Conservation (phyloP, 345 rosid genomes). For the Eucalyptus regnans region DNA sequence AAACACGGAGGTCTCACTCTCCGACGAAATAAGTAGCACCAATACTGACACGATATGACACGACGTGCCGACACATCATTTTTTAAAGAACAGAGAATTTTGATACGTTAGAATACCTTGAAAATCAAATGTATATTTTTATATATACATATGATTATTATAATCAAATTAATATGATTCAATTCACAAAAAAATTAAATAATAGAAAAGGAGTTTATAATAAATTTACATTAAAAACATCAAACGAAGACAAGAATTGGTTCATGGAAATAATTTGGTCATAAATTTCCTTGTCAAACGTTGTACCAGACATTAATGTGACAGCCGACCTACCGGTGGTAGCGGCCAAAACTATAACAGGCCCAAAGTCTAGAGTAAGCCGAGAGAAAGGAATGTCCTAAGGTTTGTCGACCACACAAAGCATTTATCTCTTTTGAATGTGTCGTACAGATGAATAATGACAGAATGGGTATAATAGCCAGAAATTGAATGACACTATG, state of each 20-base stretch:
- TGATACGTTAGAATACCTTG: rapidly evolving
- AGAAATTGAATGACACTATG: neutral
- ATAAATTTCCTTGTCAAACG: neutral
- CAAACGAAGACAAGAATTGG: no score
- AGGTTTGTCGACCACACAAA: neutral
- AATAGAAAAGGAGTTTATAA: no score
- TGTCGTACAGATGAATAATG: neutral
- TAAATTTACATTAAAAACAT: no score
- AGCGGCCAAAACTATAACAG: neutral
- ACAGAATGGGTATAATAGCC: neutral
- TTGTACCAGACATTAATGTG: neutral
- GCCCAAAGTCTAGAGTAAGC: neutral
- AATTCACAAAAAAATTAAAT: no score
- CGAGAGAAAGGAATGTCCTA: neutral
- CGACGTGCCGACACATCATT: rapidly evolving
- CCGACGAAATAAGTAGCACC: rapidly evolving
- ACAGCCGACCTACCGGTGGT: neutral
- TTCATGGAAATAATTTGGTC: neutral
- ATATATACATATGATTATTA: no score
- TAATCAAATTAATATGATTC: no score
- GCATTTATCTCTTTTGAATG: neutral
- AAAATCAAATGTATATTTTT: no score
- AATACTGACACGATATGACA: no score
- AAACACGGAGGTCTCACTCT: no score
- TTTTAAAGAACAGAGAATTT: rapidly evolving